Percentiles rank a stretch among this genome's conserved stretches.
These are phyloP conservation scores for Fusarium miscanthi DNA, from an alignment of 2,329 filamentous ascomycete genomes.

Conservation along the genomic window DNA sequence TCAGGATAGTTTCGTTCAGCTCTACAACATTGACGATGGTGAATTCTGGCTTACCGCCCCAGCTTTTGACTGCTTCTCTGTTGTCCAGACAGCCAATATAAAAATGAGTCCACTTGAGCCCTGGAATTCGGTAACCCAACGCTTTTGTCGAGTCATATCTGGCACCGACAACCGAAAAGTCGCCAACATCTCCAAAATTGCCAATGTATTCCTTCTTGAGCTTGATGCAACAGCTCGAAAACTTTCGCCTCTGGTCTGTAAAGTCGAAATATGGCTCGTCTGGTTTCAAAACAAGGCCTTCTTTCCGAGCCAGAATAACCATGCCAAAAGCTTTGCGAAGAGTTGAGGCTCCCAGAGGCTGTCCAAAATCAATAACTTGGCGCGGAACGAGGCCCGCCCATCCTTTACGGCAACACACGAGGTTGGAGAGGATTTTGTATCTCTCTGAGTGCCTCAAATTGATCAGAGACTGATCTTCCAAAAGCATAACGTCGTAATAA, in stretches of 20 bases:
- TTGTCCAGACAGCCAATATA: slow-evolving; percentile 82
- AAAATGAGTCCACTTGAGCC: slow-evolving; percentile 81
- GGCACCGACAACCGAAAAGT: slow-evolving; percentile 83
- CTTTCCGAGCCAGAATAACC: slow-evolving; percentile 73
- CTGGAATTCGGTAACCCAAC: slow-evolving; percentile 62
- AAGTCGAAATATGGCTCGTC: slow-evolving; percentile 81
- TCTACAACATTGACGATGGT: slow-evolving; percentile 73
- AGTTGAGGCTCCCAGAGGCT: slow-evolving; percentile 59
- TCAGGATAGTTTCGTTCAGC: slow-evolving; percentile 63
- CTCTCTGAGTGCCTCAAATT: slow-evolving; percentile 66
- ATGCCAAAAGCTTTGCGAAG: slow-evolving; percentile 74
- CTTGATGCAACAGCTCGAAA: slow-evolving; percentile 74
- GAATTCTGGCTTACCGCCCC: slow-evolving; percentile 67
- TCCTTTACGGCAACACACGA: slow-evolving; percentile 66
- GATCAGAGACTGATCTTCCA: slow-evolving; percentile 65
- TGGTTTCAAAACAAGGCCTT: slow-evolving; percentile 85
- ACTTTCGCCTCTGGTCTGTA: slow-evolving; percentile 49
- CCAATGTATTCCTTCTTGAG: slow-evolving; percentile 87
- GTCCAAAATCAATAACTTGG: slow-evolving; percentile 73
- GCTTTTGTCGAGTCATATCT: slow-evolving; percentile 75
- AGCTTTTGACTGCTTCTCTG: slow-evolving; percentile 66
- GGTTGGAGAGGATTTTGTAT: slow-evolving; percentile 66
- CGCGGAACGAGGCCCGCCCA: slow-evolving; percentile 74
- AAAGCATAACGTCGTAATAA: slow-evolving; percentile 67
- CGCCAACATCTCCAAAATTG: slow-evolving; percentile 82